These are phyloP conservation scores for Ceratocystis destructans DNA, from an alignment of 2,329 filamentous ascomycete genomes.

Conservation along the genomic window DNA sequence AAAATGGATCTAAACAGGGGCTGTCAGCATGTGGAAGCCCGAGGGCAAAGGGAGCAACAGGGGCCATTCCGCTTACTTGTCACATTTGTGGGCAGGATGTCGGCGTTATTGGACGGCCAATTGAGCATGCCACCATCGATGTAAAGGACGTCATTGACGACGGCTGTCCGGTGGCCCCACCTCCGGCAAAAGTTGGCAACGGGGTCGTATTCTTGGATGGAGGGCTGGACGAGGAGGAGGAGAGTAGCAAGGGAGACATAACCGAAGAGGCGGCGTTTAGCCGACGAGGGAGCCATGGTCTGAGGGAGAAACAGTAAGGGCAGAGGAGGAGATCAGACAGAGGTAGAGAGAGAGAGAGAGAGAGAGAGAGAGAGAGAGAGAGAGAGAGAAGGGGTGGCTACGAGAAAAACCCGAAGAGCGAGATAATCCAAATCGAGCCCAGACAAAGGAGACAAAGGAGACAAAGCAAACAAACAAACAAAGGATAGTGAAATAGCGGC, in stretches of 20 bases:
- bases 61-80: constrained; percentile 36
- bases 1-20: constrained; percentile 21
- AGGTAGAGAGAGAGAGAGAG: background rate
- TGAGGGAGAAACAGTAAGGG: background rate
- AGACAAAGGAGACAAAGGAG: background rate
- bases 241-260: constrained; percentile 1
- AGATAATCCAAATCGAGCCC: background rate
- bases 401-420: background rate
- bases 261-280: background rate
- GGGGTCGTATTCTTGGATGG: constrained; percentile 33
- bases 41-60: background rate
- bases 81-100: constrained; percentile 36
- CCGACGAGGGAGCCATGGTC: background rate
- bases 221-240: background rate
- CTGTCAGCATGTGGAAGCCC: background rate
- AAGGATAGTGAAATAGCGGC: background rate
- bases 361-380: background rate
- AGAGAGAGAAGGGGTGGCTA: background rate
- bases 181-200: constrained; percentile 40
- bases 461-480: background rate
- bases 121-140: constrained; percentile 48
- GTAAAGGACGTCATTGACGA: constrained; percentile 46
- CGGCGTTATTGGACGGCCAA: constrained; percentile 34
- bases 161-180: constrained; percentile 46
- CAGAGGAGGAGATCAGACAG: background rate